phyloP scores from a whole-genome alignment of 2,329 filamentous ascomycete species.

The Colletotrichum caudatum region DNA sequence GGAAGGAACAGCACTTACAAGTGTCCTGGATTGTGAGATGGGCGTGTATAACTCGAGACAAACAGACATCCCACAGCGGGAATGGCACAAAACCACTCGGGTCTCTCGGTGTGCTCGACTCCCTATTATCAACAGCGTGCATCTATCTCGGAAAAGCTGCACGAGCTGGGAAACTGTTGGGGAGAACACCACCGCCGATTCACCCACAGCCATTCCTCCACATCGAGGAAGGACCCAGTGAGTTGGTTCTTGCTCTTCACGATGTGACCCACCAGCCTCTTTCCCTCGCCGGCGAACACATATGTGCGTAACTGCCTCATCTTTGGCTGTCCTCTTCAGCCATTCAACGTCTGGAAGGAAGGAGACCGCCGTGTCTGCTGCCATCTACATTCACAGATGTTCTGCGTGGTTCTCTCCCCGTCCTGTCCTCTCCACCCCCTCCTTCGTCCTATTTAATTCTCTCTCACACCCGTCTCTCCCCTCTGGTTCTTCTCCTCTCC shows the following conservation, averaged over 20 bases:
- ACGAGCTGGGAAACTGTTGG: background rate
- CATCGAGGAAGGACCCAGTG: background rate
- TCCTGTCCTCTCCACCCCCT: background rate
- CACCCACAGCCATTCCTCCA: too few species aligned
- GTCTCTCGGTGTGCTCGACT: background rate
- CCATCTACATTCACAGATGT: background rate
- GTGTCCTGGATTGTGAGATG: background rate
- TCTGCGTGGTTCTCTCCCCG: slow-evolving; percentile 1
- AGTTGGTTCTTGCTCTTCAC: background rate
- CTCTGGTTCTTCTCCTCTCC: background rate
- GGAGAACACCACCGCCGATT: background rate
- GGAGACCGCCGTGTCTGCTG: background rate
- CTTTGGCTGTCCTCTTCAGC: background rate
- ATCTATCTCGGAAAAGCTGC: background rate
- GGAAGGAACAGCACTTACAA: background rate
- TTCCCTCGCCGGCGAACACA: background rate
- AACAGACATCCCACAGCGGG: too few species aligned
- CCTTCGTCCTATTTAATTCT: slow-evolving; percentile 9
- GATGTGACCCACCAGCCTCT: background rate
- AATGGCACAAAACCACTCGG: background rate
- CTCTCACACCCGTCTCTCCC: background rate
- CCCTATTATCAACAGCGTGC: background rate
- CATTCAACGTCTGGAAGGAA: background rate
- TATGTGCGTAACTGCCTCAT: slow-evolving; percentile 1
- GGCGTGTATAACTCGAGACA: too few species aligned